Percentiles rank a stretch among this genome's conserved stretches.
phyloP scores from a whole-genome alignment of 768 basidiomycete species.

The Hydnum rufescens region DNA sequence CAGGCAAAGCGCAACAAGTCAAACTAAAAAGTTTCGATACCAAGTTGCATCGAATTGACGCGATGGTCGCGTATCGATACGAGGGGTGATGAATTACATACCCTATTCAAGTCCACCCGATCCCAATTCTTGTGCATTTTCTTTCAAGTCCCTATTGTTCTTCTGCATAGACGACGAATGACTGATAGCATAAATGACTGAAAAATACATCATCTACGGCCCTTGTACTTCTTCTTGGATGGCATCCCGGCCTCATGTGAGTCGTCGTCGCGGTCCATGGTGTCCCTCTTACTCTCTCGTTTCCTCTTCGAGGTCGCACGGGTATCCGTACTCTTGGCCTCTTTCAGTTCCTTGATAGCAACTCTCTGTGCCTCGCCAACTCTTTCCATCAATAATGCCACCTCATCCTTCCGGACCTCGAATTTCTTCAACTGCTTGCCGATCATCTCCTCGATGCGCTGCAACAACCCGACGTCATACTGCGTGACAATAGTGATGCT shows the following conservation, averaged over 20 bases:
- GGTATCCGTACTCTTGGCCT: constrained; percentile 35
- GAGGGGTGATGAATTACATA: constrained; percentile 24
- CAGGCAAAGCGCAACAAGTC: constrained; percentile 82
- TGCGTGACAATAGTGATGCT: constrained; percentile 95
- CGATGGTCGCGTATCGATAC: constrained; percentile 94
- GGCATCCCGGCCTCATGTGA: constrained; percentile 81
- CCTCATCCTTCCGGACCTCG: constrained; percentile 72
- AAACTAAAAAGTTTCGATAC: constrained; percentile 94
- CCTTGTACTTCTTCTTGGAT: constrained; percentile 19
- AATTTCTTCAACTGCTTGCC: constrained; percentile 85
- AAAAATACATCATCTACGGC: background rate
- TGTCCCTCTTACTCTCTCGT: constrained; percentile 35
- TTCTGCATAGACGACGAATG: too few species aligned
- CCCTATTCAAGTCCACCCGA: too few species aligned
- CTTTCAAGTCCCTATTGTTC: too few species aligned
- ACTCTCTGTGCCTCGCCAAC: constrained; percentile 62
- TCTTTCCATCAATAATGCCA: constrained; percentile 68
- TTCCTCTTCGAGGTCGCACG: constrained; percentile 30
- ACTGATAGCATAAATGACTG: background rate
- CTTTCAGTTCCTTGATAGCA: constrained; percentile 68
- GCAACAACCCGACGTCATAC: constrained; percentile 91
- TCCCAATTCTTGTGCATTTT: too few species aligned
- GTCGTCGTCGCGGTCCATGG: constrained; percentile 84
- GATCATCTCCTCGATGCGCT: constrained; percentile 82
- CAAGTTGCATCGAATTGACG: constrained; percentile 92